phyloP scores from a whole-genome alignment of 345 rosid species.

The Hibiscus mutabilis region DNA sequence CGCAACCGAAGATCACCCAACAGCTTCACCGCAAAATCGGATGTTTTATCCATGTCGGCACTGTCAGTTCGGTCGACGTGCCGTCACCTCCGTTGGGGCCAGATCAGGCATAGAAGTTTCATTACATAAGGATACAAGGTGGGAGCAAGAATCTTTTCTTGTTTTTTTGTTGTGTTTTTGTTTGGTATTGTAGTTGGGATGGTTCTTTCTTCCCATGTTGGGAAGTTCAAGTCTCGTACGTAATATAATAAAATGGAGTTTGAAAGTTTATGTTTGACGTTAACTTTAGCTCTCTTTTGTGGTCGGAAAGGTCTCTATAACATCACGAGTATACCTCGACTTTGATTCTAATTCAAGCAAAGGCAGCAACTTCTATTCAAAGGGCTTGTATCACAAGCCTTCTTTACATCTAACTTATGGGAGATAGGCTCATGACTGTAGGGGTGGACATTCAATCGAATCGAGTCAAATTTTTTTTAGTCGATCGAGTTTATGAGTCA shows the following conservation, averaged over 20 bases:
- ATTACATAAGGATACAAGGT: no score
- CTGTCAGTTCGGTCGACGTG: conserved; percentile 6
- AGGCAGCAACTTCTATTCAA: no score
- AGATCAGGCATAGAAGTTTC: not conserved
- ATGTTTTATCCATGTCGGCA: conserved; percentile 60
- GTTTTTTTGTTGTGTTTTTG: not conserved
- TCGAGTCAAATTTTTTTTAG: no score
- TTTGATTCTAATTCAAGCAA: no score
- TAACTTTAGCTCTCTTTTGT: not conserved
- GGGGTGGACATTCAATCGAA: no score
- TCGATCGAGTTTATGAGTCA: no score
- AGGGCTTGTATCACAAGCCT: no score
- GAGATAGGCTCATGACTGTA: no score
- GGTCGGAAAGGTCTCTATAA: no score
- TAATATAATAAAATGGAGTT: conserved; percentile 18
- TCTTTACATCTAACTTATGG: no score
- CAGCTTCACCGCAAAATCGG: conserved; percentile 89
- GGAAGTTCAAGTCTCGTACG: conserved; percentile 30
- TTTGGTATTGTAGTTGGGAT: conserved; percentile 40
- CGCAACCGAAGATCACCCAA: conserved; percentile 75
- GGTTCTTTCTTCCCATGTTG: conserved; percentile 55
- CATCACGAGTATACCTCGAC: no score
- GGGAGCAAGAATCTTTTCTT: not conserved
- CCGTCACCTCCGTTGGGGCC: not conserved
- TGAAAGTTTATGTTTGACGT: conserved; percentile 35